These are phyloP conservation scores for Aspergillus thermomutatus DNA, from an alignment of 2,329 filamentous ascomycete species.

Conservation along the genomic window DNA sequence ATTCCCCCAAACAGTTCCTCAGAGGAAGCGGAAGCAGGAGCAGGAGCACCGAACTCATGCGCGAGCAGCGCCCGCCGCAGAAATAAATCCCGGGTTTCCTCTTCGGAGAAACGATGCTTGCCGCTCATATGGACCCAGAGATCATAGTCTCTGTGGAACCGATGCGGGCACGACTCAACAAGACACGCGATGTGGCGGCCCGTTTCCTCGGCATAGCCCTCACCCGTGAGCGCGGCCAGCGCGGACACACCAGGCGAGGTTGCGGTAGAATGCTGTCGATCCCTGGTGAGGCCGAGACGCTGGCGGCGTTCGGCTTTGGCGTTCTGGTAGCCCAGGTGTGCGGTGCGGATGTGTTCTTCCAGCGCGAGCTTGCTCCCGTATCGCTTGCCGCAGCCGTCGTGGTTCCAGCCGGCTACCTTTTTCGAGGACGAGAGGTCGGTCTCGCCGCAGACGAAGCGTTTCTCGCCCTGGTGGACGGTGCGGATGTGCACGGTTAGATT, in stretches of 20 bases:
- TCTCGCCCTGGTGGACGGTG: conserved; percentile 69
- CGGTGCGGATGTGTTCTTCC: conserved; percentile 78
- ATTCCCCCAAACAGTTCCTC: conserved; percentile 30
- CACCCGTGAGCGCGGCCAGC: conserved; percentile 53
- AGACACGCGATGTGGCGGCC: conserved; percentile 52
- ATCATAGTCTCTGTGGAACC: conserved; percentile 58
- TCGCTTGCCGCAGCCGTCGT: conserved; percentile 67
- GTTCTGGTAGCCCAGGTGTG: conserved; percentile 65
- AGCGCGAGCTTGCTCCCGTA: conserved; percentile 76
- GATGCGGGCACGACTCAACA: conserved; percentile 47
- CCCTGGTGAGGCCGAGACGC: conserved; percentile 26
- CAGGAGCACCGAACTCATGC: conserved; percentile 19
- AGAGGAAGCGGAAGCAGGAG: conserved; percentile 1
- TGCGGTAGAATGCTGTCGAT: conserved; percentile 4
- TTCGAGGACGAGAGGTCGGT: conserved; percentile 57
- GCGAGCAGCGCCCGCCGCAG: conserved; percentile 38
- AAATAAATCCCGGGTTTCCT: conserved; percentile 40
- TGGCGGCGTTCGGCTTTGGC: conserved; percentile 39
- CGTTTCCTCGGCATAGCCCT: conserved; percentile 51
- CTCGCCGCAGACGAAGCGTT: conserved; percentile 73
- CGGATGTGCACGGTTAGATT: conserved; percentile 79
- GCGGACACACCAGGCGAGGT: conserved; percentile 26
- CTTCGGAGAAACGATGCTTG: conserved; percentile 38
- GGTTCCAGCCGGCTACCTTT: conserved; percentile 63
- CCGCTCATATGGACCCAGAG: conserved; percentile 54